A percentile compares a stretch with the other conserved stretches of the same genome.
Conservation (phyloP, 2,329 filamentous ascomycete species). For the Biscogniauxia sp. region DNA sequence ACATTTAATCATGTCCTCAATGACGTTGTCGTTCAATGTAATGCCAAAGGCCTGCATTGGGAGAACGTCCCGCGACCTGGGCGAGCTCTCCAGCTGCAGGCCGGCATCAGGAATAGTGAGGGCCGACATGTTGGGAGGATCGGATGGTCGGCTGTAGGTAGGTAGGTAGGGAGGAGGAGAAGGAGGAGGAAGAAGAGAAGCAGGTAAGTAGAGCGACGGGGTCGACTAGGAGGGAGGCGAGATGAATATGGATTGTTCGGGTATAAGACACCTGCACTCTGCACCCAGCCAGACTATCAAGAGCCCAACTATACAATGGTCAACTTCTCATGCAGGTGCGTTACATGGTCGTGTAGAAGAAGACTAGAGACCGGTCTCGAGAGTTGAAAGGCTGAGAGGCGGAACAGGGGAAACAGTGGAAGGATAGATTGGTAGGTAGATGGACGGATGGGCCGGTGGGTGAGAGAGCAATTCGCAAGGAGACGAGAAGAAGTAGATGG, state of each 20-base stretch:
- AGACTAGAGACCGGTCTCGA: slow-evolving; percentile 9
- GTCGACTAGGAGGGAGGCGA: slow-evolving; percentile 1
- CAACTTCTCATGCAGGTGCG: slow-evolving; percentile 31
- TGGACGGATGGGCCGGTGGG: neutral
- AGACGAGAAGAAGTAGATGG: slow-evolving; percentile 7
- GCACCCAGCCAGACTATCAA: slow-evolving; percentile 33
- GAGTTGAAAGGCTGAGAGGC: slow-evolving; percentile 2
- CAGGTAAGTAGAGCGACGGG: slow-evolving; percentile 4
- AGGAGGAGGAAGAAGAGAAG: slow-evolving; percentile 3
- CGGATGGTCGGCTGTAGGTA: slow-evolving; percentile 10
- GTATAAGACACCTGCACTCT: slow-evolving; percentile 27
- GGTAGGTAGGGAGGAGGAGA: slow-evolving; percentile 4
- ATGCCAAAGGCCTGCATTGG: slow-evolving; percentile 58
- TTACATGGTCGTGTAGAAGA: slow-evolving; percentile 27
- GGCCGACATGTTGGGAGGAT: slow-evolving; percentile 44
- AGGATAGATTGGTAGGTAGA: slow-evolving; percentile 6
- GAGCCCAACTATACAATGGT: slow-evolving; percentile 33
- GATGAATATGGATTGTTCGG: slow-evolving; percentile 15
- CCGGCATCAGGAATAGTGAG: slow-evolving; percentile 58
- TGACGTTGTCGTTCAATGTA: slow-evolving; percentile 54
- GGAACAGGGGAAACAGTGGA: neutral
- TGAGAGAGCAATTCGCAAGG: neutral
- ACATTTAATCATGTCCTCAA: slow-evolving; percentile 62
- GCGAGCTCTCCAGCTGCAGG: slow-evolving; percentile 54
- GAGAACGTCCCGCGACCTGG: slow-evolving; percentile 42